phyloP scores from a whole-genome alignment of 768 basidiomycete genomes.

The Atractiella rhizophila region DNA sequence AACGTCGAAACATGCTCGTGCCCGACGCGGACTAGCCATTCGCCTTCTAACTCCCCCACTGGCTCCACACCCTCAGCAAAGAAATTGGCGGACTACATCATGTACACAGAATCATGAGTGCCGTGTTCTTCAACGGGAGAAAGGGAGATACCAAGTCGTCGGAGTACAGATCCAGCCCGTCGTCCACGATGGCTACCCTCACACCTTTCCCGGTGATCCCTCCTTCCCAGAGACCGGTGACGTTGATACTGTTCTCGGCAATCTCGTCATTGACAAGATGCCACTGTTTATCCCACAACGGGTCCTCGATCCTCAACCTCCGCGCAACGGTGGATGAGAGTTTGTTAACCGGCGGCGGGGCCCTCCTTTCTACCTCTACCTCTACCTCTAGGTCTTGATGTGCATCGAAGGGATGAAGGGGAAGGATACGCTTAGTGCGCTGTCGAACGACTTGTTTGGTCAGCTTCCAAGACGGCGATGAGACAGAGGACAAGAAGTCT shows the following conservation, averaged over 20 bases:
- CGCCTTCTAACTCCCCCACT: conserved; percentile 50
- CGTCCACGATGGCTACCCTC: conserved; percentile 44
- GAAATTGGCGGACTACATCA: too few species aligned
- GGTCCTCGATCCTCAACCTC: conserved; percentile 48
- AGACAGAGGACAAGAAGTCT: too few species aligned
- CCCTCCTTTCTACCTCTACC: conserved; percentile 1
- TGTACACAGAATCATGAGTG: too few species aligned
- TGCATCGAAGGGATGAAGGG: conserved; percentile 7
- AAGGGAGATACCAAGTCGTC: too few species aligned
- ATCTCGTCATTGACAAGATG: conserved; percentile 70
- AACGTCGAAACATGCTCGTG: conserved; percentile 24
- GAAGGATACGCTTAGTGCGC: conserved; percentile 20
- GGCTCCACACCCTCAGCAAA: conserved; percentile 68
- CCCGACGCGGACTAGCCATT: conserved; percentile 54
- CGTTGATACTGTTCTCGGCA: conserved; percentile 55
- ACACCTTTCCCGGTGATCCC: conserved; percentile 70
- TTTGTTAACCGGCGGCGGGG: conserved; percentile 2
- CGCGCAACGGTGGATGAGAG: conserved; percentile 25
- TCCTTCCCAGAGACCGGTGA: conserved; percentile 72
- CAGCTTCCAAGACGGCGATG: too few species aligned
- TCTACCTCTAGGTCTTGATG: neutral
- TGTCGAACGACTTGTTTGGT: conserved; percentile 18
- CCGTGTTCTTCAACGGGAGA: too few species aligned
- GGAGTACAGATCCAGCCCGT: conserved; percentile 38
- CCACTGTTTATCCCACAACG: conserved; percentile 68